A percentile compares a stretch with the other conserved stretches of the same genome.
Conservation (phyloP, 352 stramenopile species). For the Phytophthora podocarpi region DNA sequence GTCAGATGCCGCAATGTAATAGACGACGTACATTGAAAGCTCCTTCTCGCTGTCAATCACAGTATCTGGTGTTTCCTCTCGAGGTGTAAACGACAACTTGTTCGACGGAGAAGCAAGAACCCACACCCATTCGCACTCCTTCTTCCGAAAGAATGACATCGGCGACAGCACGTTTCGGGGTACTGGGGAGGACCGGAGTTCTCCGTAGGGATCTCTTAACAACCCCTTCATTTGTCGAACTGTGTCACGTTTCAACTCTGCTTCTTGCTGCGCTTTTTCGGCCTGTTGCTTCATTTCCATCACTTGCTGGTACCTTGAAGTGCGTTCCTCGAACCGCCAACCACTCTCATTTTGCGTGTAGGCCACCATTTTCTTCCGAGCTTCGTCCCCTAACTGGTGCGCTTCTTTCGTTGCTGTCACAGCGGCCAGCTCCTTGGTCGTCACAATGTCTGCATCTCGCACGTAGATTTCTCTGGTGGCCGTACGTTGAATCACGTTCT, state of each 20-base stretch:
- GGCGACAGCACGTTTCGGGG: not conserved
- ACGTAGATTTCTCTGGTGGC: conserved; percentile 35
- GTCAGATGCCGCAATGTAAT: conserved; percentile 58
- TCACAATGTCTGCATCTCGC: conserved; percentile 33
- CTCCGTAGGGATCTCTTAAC: conserved; percentile 51
- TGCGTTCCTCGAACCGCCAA: conserved; percentile 70
- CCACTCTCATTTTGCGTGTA: conserved; percentile 62
- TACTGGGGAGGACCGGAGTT: conserved; percentile 7
- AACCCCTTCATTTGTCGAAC: conserved; percentile 36
- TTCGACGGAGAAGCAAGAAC: conserved; percentile 53
- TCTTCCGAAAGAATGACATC: not conserved
- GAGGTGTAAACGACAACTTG: conserved; percentile 57
- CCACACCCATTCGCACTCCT: conserved; percentile 49
- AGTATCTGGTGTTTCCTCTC: conserved; percentile 27
- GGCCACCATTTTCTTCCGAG: conserved; percentile 59
- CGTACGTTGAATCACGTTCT: conserved; percentile 44
- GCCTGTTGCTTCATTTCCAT: conserved; percentile 60
- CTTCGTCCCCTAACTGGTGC: conserved; percentile 60
- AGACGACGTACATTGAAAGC: conserved; percentile 69
- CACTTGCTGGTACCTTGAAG: conserved; percentile 54
- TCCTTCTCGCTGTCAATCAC: conserved; percentile 57
- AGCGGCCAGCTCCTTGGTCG: conserved; percentile 35
- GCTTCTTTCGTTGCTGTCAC: conserved; percentile 41
- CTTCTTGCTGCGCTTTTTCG: conserved; percentile 43
- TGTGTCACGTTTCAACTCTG: conserved; percentile 41